phyloP scores from a whole-genome alignment of 2,329 filamentous ascomycete species.

The Arthroderma uncinatum region DNA sequence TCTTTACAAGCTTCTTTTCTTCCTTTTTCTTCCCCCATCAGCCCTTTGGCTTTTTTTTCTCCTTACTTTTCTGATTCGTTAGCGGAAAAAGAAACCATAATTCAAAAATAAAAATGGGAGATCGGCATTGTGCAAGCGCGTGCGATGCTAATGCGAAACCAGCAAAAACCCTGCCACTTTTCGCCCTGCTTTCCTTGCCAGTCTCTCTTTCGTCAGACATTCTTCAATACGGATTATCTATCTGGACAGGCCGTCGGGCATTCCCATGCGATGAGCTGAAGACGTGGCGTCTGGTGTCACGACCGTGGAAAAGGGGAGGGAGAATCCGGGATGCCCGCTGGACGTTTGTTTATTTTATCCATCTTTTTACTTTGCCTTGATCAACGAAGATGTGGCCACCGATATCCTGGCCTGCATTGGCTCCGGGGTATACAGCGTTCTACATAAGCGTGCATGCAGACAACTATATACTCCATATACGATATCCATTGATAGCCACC shows the following conservation, averaged over 20 bases:
- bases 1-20: not conserved
- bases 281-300: not conserved
- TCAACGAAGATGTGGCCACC: not conserved
- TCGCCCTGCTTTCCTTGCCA: too few relatives aligned
- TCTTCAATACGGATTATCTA: not conserved
- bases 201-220: too few relatives aligned
- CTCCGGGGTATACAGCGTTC: not conserved
- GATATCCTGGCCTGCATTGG: not conserved
- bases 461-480: not conserved
- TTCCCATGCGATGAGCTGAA: not conserved
- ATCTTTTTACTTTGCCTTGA: not conserved
- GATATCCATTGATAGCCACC: conserved; percentile 3
- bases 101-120: not conserved
- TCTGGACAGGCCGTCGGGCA: too few relatives aligned
- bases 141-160: not conserved
- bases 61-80: conserved; percentile 4
- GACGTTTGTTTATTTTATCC: not conserved
- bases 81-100: not conserved
- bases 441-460: conserved; percentile 3
- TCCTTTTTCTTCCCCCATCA: not conserved
- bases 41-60: conserved; percentile 3
- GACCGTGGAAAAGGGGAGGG: not conserved
- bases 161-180: not conserved
- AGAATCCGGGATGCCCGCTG: not conserved
- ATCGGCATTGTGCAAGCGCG: too few relatives aligned